Conservation (phyloP, 495 filamentous ascomycete species). For the Neurospora hispaniola region DNA sequence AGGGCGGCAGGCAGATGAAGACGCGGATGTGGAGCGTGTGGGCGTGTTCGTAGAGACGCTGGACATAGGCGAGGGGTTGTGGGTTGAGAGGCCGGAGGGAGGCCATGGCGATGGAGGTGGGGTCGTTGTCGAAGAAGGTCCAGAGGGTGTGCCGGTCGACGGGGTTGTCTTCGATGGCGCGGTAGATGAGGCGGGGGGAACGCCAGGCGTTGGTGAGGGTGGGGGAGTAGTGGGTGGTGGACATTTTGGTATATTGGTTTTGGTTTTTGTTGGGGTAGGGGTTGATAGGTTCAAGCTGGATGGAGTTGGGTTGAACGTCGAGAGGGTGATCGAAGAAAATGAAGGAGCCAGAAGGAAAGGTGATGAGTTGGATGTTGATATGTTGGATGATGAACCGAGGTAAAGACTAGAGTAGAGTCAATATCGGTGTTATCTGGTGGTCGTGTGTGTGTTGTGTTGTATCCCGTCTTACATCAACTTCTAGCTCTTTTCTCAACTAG, state of each 20-base stretch:
- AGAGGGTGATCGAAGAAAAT: neutral
- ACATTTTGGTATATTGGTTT: neutral
- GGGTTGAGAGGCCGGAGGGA: conserved; percentile 17
- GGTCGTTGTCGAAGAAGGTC: conserved; percentile 15
- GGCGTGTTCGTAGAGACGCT: conserved; percentile 11
- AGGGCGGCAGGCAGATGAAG: conserved; percentile 28
- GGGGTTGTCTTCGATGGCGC: conserved; percentile 22
- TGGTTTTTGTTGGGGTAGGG: too few species aligned
- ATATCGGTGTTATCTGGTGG: neutral
- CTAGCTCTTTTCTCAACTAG: neutral
- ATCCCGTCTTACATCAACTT: neutral
- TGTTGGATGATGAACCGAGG: neutral
- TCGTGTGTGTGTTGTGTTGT: neutral
- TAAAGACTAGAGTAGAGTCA: neutral
- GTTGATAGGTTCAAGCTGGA: neutral
- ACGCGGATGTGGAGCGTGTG: conserved; percentile 27
- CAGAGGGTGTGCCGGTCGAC: conserved; percentile 23
- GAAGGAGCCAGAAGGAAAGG: neutral
- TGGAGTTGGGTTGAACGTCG: neutral
- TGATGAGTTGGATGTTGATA: neutral
- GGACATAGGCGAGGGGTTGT: conserved; percentile 6
- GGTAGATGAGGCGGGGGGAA: conserved; percentile 26
- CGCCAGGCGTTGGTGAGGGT: conserved; percentile 14
- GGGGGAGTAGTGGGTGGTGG: neutral
- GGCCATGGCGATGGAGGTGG: conserved; percentile 13